A percentile compares a stretch with the other conserved stretches of the same genome.
Evolutionary conservation across 2,329 filamentous ascomycete genomes (phyloP).

Genomic region (Botrytis fabae): DNA sequence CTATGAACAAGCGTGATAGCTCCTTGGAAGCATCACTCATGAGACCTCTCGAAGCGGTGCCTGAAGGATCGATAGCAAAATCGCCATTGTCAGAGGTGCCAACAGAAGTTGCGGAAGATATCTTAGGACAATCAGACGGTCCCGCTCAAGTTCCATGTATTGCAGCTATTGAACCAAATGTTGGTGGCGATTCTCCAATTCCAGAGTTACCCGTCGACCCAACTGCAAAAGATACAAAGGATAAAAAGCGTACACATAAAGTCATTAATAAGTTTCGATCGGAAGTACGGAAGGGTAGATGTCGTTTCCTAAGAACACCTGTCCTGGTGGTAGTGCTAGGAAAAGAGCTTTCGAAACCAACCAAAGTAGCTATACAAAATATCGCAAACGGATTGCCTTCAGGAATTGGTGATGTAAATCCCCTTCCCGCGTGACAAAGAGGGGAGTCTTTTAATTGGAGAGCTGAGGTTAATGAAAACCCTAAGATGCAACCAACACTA

Average conservation of each 20-base stretch:
- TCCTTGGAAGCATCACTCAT: background rate
- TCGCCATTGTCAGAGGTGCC: background rate
- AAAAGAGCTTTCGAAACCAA: conserved; percentile 26
- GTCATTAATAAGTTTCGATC: conserved; percentile 17
- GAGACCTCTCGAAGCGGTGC: background rate
- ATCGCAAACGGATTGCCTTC: conserved; percentile 19
- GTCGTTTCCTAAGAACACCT: conserved; percentile 23
- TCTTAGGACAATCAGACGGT: conserved; percentile 18
- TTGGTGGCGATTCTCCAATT: conserved; percentile 7
- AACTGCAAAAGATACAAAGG: background rate
- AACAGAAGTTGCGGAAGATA: background rate
- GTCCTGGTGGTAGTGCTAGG: conserved; percentile 26
- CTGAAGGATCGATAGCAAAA: background rate
- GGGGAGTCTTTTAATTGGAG: conserved; percentile 17
- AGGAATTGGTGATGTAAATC: conserved; percentile 9
- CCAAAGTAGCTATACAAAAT: conserved; percentile 19
- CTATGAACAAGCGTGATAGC: conserved; percentile 15
- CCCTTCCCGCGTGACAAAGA: conserved; percentile 6
- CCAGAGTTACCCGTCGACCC: background rate
- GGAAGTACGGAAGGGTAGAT: conserved; percentile 20
- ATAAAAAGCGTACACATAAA: conserved; percentile 14
- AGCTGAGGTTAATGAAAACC: conserved; percentile 3
- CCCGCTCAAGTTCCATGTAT: conserved; percentile 1
- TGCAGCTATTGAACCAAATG: conserved; percentile 1
- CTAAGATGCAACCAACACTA: conserved; percentile 1